Base-by-base conservation (phyloP, 2,329 filamentous ascomycete genomes). In the Tolypocladium amazonense region DNA sequence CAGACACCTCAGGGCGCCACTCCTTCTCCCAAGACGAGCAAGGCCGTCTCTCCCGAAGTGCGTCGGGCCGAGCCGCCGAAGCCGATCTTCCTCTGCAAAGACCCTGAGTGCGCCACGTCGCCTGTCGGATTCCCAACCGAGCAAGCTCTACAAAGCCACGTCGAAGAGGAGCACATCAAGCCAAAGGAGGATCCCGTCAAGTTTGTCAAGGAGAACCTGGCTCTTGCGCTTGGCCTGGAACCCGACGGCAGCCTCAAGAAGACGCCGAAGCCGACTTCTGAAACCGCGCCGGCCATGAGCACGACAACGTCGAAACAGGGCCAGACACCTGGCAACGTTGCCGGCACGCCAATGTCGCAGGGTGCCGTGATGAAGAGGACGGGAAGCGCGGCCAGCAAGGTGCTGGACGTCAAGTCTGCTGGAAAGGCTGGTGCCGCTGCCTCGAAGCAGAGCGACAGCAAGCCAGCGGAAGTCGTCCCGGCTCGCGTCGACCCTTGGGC, bases 141-240 rank as follows among this genome's bases (percentile, higher is more conserved):
- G 62, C 81, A 85, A 63, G 77, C 78, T 15, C 74, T 80, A 56
- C 77, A 79, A 58, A 67, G 71, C 14, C 85, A 88, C 65, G 70
- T 78, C 9, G 75, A 82, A n/a, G 81, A 86, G 60, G 83, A 86
- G 67, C 85, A 88, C 64, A 71, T 77, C 27, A 81, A 79, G 67
- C 84, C 84, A 7, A 72, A 75, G 50, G 75, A 82, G 62, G 73
- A 87, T 61, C 83, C 85, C 2, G 52, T 77, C 59, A 80, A 79
- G 63, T 88, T 80, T 66, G 72, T 76, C 20, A 66, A 75, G 56
- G 82, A 84, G 57, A 78, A 75, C 55, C 67, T 86, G 39, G 77
- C 79, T 0, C 63, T 74, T 18, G 71, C 74, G 0, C 68, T 86
- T 2, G 82, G 80, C 4, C 67, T 85, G n/a, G 80, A 84, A 65